Percentiles rank a stretch among this genome's conserved stretches.
Conservation (phyloP, 192 early-diverging fungal species). For the Coemansia sp. region DNA sequence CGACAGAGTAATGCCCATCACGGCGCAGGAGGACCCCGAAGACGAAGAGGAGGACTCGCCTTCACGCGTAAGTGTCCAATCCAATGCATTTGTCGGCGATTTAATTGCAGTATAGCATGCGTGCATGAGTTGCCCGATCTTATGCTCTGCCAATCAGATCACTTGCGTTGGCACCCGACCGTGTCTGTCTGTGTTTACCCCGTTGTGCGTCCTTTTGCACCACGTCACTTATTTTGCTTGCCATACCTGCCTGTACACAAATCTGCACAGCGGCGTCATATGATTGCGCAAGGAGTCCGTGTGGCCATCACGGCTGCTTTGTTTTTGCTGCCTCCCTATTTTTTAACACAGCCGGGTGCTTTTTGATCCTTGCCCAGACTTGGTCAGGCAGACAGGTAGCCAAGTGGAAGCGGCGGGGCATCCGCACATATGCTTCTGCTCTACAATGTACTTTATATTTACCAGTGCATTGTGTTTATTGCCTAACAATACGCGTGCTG, state of each 20-base stretch:
- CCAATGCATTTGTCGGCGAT: too few species aligned
- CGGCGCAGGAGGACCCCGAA: constrained; percentile 72
- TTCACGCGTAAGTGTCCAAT: constrained; percentile 51
- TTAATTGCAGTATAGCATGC: neutral
- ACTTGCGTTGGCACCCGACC: constrained; percentile 4
- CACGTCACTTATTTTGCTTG: too few species aligned
- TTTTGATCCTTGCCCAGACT: neutral
- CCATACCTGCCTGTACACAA: too few species aligned
- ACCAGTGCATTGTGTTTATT: neutral
- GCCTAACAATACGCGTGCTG: neutral
- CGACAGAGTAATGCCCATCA: constrained; percentile 77
- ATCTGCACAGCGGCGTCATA: constrained; percentile 1
- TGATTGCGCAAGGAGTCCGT: constrained; percentile 2
- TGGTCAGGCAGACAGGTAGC: constrained; percentile 4
- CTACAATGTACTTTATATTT: neutral
- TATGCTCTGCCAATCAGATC: constrained; percentile 2
- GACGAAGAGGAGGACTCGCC: constrained; percentile 84
- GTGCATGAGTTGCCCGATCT: neutral
- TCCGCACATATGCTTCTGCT: neutral
- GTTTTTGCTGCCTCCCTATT: too few species aligned
- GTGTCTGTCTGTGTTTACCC: constrained; percentile 5
- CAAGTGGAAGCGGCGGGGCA: neutral
- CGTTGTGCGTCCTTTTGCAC: neutral
- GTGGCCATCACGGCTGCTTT: constrained; percentile 1
- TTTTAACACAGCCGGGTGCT: neutral